Conservation (phyloP, 345 rosid genomes). For the Linum trigynum region DNA sequence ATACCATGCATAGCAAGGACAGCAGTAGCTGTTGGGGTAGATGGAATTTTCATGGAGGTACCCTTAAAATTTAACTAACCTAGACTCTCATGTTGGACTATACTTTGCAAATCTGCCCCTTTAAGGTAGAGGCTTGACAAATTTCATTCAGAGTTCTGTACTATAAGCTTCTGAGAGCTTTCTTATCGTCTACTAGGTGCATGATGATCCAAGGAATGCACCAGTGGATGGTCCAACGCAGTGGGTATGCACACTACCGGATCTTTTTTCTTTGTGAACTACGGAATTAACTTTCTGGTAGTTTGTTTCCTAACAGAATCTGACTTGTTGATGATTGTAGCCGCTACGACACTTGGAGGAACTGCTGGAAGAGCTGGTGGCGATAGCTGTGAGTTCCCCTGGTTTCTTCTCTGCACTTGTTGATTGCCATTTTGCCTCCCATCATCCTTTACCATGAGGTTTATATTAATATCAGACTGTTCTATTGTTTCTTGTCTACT, state of each 20-base stretch:
- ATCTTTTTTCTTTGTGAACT: background rate
- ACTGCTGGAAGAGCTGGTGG: conserved; percentile 77
- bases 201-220: conserved; percentile 86
- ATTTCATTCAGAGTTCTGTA: too few relatives aligned
- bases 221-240: conserved; percentile 99
- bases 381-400: conserved; percentile 72
- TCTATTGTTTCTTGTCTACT: background rate
- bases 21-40: conserved; percentile 50
- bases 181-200: conserved; percentile 53
- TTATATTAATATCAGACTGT: background rate
- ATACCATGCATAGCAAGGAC: conserved; percentile 98
- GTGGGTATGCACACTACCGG: conserved; percentile 50
- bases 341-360: conserved; percentile 86
- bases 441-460: too few relatives aligned
- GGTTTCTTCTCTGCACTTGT: background rate
- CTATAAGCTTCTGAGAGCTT: background rate
- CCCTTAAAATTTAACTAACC: too few relatives aligned
- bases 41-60: too few relatives aligned
- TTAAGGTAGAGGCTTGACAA: too few relatives aligned
- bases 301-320: background rate
- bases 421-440: too few relatives aligned
- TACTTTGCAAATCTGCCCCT: too few relatives aligned
- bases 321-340: conserved; percentile 28
- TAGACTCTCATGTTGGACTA: too few relatives aligned
- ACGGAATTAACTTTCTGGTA: background rate